Evolutionary conservation across 805 yeast species (phyloP).

Genomic region (Brettanomyces naardenensis): DNA sequence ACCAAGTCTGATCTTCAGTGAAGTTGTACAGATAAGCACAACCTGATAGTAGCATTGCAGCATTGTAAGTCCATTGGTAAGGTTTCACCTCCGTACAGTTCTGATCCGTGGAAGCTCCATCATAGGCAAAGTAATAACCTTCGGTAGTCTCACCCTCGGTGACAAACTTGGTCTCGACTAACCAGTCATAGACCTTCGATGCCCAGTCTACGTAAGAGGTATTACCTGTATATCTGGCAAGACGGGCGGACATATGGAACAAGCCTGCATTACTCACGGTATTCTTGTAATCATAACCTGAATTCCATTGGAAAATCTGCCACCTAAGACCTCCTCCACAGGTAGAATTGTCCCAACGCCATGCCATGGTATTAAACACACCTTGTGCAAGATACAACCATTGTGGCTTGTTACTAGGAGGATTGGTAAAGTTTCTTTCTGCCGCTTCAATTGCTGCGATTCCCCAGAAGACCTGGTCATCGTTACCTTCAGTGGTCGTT

Average conservation of each 20-base stretch:
- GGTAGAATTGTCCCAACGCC: slow-evolving; percentile 68
- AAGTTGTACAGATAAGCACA: slow-evolving; percentile 72
- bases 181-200: slow-evolving; percentile 75
- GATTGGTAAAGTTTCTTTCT: slow-evolving; percentile 75
- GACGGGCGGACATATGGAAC: slow-evolving; percentile 79
- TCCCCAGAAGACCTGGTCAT: slow-evolving; percentile 98
- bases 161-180: slow-evolving; percentile 44
- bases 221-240: slow-evolving; percentile 77
- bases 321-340: slow-evolving; percentile 93
- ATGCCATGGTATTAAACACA: slow-evolving; percentile 82
- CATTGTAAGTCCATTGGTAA: slow-evolving; percentile 82
- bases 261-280: slow-evolving; percentile 86
- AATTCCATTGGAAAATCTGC: slow-evolving; percentile 94
- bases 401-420: slow-evolving; percentile 49
- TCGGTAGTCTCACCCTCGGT: slow-evolving; percentile 23
- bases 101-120: slow-evolving; percentile 52
- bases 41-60: slow-evolving; percentile 72
- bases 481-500: slow-evolving; percentile 91
- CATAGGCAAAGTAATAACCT: slow-evolving; percentile 45
- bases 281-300: slow-evolving; percentile 91
- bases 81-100: slow-evolving; percentile 57
- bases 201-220: slow-evolving; percentile 68
- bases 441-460: slow-evolving; percentile 88
- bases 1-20: slow-evolving; percentile 65
- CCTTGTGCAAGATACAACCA: slow-evolving; percentile 88